Evolutionary conservation across 2,329 filamentous ascomycete species (phyloP).

Genomic region (Fusarium paranaense): DNA sequence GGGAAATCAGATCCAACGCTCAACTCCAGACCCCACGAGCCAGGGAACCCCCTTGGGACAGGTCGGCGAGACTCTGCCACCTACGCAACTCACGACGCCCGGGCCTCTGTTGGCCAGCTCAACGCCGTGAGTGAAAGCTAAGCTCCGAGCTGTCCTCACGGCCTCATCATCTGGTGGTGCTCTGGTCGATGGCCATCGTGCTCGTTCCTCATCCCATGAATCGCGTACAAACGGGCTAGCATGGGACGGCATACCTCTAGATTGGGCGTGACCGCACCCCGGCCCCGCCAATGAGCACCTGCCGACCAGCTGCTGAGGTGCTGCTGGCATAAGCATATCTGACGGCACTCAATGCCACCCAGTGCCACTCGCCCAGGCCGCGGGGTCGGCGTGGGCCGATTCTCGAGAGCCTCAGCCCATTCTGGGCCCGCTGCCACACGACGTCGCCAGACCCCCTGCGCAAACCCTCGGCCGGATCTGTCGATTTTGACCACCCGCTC

Average conservation of each 20-base stretch:
- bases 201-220: conserved; percentile 17
- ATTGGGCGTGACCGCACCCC: conserved; percentile 27
- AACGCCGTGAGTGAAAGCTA: not conserved
- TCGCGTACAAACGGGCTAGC: conserved; percentile 6
- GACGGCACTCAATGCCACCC: conserved; percentile 34
- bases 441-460: conserved; percentile 50
- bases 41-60: conserved; percentile 27
- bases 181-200: not conserved
- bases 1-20: conserved; percentile 24
- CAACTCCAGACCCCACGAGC: conserved; percentile 7
- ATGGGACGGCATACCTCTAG: conserved; percentile 22
- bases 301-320: conserved; percentile 9
- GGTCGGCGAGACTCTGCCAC: conserved; percentile 6
- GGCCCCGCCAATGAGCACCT: conserved; percentile 22
- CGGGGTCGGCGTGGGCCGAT: conserved; percentile 52
- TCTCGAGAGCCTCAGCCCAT: conserved; percentile 51
- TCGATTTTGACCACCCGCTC: conserved; percentile 42
- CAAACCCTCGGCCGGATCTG: conserved; percentile 44
- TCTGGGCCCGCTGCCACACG: conserved; percentile 49
- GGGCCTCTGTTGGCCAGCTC: conserved; percentile 20
- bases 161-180: not conserved
- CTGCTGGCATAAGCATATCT: conserved; percentile 46
- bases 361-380: conserved; percentile 31
- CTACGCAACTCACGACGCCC: conserved; percentile 10
- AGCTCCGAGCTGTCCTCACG: not conserved